Evolutionary conservation across 306 rosid species (phyloP), one percentile per base, ranked within the genome.

Genomic region (Castanea mollissima): DNA sequence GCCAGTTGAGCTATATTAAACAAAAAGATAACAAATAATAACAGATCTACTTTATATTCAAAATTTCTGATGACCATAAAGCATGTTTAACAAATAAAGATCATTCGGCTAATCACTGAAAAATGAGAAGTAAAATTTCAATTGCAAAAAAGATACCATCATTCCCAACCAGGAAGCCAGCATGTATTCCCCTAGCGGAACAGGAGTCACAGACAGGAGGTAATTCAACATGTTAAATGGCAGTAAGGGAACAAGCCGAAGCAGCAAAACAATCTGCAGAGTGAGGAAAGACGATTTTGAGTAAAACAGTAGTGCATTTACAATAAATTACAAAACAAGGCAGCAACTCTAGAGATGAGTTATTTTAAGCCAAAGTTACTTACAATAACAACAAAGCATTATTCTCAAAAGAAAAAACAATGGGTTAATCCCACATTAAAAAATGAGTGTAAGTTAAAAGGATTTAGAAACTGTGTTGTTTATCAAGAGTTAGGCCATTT

Each of bases 121-220:
- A 62, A 62, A 31, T 49, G 68, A 23, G 51, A 14, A 68, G 54
- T 35, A 79, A 41, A 54, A 55, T 76, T 71, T 83, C 69, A 69
- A 79, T 80, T 79, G 78, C 74, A 44, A 70, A 87, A 82, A 86
- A 77, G 25, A 44, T 90, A 94, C 99, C 99, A 94, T 92, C 97
- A 94, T 94, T 85, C 99, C 99, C 75, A 94, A 71, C 99, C 99
- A 94, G 56, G 97, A 92, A 82, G 97, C 97, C 80, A 94, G 88
- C 92, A 91, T 83, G 88, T 92, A 94, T 70, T 91, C 93, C 84
- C 89, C 89, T 12, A 92, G 8, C 55, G 97, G 84, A 89, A 94
- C 93, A 76, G 97, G 97, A 73, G 99, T 94, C 79, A 94, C 99
- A 21, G 97, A 90, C 46, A 94, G 82, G 20, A 94, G 93, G 87